phyloP scores from a whole-genome alignment of 1,284 basidiomycete species.

The Phlebopus sp. region DNA sequence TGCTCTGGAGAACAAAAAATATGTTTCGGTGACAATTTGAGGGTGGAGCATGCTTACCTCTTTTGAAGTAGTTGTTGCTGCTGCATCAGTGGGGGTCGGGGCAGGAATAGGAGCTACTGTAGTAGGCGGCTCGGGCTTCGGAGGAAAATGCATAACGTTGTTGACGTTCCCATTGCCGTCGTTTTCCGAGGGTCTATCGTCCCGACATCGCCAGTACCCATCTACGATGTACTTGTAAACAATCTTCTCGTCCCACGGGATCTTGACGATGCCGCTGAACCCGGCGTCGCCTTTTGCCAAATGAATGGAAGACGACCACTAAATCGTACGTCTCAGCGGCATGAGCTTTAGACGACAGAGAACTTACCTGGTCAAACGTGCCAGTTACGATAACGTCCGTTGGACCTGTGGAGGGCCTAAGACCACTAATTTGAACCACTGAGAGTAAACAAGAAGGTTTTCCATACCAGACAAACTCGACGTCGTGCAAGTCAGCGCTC shows the following conservation, averaged over 20 bases:
- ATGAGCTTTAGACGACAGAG: constrained; percentile 2
- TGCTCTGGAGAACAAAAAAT: background rate
- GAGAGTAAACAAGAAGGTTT: constrained; percentile 6
- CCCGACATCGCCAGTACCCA: constrained; percentile 59
- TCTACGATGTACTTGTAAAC: constrained; percentile 81
- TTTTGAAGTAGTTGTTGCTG: constrained; percentile 13
- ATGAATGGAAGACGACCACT: constrained; percentile 67
- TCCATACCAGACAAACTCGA: constrained; percentile 46
- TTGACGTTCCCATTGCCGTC: constrained; percentile 69
- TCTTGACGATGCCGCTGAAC: constrained; percentile 52
- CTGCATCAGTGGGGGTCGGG: constrained; percentile 31
- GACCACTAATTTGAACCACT: constrained; percentile 11
- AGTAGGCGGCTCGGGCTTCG: constrained; percentile 39
- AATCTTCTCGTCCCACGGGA: constrained; percentile 66
- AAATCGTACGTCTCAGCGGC: constrained; percentile 3
- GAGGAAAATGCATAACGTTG: constrained; percentile 65
- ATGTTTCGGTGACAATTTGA: background rate
- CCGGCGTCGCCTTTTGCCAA: constrained; percentile 52
- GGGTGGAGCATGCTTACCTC: constrained; percentile 11
- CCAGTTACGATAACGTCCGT: constrained; percentile 68
- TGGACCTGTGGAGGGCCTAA: constrained; percentile 50
- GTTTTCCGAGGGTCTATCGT: constrained; percentile 56
- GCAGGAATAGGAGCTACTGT: constrained; percentile 6
- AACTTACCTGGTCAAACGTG: constrained; percentile 71
- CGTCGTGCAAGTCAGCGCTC: constrained; percentile 41